Evolutionary conservation across 495 filamentous ascomycete species (phyloP), one percentile per base, ranked within the genome.

Genomic region (Penicillium herquei): DNA sequence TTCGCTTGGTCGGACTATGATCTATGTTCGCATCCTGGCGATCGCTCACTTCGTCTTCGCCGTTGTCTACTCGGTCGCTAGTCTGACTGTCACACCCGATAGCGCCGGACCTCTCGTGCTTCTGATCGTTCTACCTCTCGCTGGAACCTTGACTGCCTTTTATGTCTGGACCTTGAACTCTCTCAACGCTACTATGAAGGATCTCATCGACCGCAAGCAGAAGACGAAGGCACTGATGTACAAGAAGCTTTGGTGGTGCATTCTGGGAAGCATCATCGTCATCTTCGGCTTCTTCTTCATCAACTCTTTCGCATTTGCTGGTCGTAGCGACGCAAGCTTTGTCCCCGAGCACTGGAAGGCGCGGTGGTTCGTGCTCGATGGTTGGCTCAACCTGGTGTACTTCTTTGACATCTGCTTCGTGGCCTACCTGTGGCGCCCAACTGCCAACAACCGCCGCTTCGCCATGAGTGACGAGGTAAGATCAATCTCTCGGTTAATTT

Each of bases 81-180:
- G 89, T 65, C 78, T 99, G 44, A 84, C 92, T 13, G 87, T 98
- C 49, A 92, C 89, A 0, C 94, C 94, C 0, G 75, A 81, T 49
- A 76, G 74, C 46, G 65, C 74, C 68, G 93, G 94, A 3, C 91
- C 92, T 9, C 82, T 96, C 30, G 87, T 99, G n/a, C 85, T 99
- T 16, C 84, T 99, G 37, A 93, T 98, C 65, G 91, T 98, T 51
- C 81, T 99, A 8, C 94, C 94, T 0, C 80, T 99, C 32, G 91
- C 94, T 9, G 94, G 82, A 56, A 97, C 94, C 3, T 70, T 98
- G 59, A 99, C 94, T 5, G 92, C 89, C 12, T 99, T 99, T 74
- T 99, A 99, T 71, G 87, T 99, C 56, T 99, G 95, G 94, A 99
- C 94, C 13, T 81, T 99, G 64, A 98, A 96, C 76, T 93, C 92